Evolutionary conservation across 1,284 basidiomycete species (phyloP).

Genomic region (Apiotrichum porosum): DNA sequence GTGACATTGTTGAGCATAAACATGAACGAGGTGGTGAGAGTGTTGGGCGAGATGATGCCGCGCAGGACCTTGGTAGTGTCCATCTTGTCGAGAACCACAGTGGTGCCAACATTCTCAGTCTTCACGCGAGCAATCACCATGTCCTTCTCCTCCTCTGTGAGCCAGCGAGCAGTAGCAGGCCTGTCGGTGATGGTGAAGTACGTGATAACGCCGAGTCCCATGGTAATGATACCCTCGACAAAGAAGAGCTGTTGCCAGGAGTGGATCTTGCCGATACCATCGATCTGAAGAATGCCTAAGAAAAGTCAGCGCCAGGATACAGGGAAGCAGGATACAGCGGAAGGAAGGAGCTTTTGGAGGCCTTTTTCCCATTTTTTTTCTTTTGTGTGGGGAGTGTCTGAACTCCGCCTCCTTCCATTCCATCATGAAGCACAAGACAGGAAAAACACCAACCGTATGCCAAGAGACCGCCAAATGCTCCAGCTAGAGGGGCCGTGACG

Average conservation of each 20-base stretch:
- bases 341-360: no score
- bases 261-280: constrained; percentile 9
- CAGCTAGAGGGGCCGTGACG: constrained; percentile 14
- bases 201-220: constrained; percentile 11
- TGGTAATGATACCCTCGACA: constrained; percentile 20
- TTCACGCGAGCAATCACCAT: constrained; percentile 30
- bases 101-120: constrained; percentile 43
- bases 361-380: no score
- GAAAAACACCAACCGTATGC: constrained; percentile 14
- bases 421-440: no score
- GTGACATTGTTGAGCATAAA: constrained; percentile 49
- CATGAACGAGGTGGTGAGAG: constrained; percentile 29
- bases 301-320: no score
- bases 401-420: no score
- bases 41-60: constrained; percentile 27
- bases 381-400: no score
- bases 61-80: constrained; percentile 20
- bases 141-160: constrained; percentile 22
- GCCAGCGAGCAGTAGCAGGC: constrained; percentile 27
- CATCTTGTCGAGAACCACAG: constrained; percentile 34
- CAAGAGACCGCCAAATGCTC: constrained; percentile 18
- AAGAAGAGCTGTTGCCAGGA: constrained; percentile 19
- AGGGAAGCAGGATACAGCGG: no score
- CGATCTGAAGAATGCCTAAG: constrained; percentile 40
- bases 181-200: constrained; percentile 39